A percentile compares a stretch with the other conserved stretches of the same genome.
phyloP scores from a whole-genome alignment of 2,329 filamentous ascomycete genomes.

The Fonsecaea erecta region DNA sequence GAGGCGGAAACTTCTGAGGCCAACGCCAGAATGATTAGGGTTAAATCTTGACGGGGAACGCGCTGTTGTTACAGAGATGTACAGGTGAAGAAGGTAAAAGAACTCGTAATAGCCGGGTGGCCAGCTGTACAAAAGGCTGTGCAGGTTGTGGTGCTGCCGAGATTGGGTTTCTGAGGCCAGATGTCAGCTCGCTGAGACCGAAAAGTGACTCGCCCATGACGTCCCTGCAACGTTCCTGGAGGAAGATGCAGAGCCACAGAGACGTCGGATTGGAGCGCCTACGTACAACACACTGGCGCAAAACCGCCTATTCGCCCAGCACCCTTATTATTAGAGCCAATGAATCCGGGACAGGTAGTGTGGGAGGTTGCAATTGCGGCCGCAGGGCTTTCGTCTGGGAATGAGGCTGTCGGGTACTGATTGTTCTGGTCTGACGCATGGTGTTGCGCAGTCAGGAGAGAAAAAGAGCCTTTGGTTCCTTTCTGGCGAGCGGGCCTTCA shows the following conservation, averaged over 20 bases:
- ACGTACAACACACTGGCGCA: slow-evolving; percentile 21
- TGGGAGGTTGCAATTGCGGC: slow-evolving; percentile 31
- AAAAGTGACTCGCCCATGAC: slow-evolving; percentile 26
- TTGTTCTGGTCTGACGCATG: slow-evolving; percentile 35
- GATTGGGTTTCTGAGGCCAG: slow-evolving; percentile 30
- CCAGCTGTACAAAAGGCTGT: slow-evolving; percentile 21
- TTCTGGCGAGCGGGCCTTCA: neutral
- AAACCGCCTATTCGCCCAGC: slow-evolving; percentile 37
- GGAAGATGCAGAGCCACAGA: slow-evolving; percentile 16
- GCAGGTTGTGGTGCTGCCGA: slow-evolving; percentile 16
- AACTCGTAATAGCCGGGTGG: slow-evolving; percentile 15
- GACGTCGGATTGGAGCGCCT: slow-evolving; percentile 24
- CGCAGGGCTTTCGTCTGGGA: slow-evolving; percentile 32
- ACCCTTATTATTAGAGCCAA: slow-evolving; percentile 36
- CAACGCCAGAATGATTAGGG: slow-evolving; percentile 28
- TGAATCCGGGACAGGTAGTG: slow-evolving; percentile 35
- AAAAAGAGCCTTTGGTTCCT: neutral
- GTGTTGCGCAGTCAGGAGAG: slow-evolving; percentile 31
- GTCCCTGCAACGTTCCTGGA: slow-evolving; percentile 20
- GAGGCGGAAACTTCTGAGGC: slow-evolving; percentile 1
- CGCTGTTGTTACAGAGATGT: slow-evolving; percentile 32
- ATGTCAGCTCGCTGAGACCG: slow-evolving; percentile 27
- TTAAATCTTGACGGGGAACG: slow-evolving; percentile 17
- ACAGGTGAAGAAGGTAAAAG: slow-evolving; percentile 22
- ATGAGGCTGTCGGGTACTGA: slow-evolving; percentile 35